Evolutionary conservation across 352 stramenopile genomes (phyloP), one percentile per base, ranked within the genome.

Genomic region (Globisporangium cederbergense): DNA sequence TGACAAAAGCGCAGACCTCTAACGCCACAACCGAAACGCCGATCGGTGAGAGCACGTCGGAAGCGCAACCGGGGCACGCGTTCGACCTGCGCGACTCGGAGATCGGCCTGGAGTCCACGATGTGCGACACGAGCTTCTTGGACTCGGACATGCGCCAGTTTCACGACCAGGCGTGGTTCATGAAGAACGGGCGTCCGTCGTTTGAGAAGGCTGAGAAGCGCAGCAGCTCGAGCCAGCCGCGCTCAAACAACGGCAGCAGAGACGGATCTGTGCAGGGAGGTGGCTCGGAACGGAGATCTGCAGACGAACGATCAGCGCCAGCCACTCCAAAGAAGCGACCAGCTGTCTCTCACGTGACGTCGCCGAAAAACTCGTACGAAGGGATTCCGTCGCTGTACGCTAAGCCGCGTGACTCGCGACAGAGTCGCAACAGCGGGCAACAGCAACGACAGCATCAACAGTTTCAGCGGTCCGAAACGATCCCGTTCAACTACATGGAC

Each of bases 81-180:
- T 80, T 75, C 69, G 62, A 76, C 38, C 46, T 75, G 8, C 72
- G 74, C 30, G 74, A 83, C 51, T 78, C 77, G 8, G 75, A 83
- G 9, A 38, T 79, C 40, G 72, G 67, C 4, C 57, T 86, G 3
- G 79, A 91, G 61, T 86, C 81, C 4, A 72, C 76, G 11, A 68
- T 70, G 25, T 89, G 82, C 45, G 82, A 91, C 66, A 76, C 71
- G 46, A 80, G 74, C 60, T 85, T 83, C 51, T 59, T 91, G 34
- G 82, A 89, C 60, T 75, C 72, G 3, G 79, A 89, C 40, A 91
- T 91, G 82, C 82, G 82, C 9, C 73, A 85, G 54, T 91, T 91
- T 71, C 79, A 91, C 49, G 80, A 83, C 8, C 71, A 88, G 43
- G 78, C 73, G n/a, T 59, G 79, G 40, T 78, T 82, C 45, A 67